A percentile compares a stretch with the other conserved stretches of the same genome.
Evolutionary conservation across 768 basidiomycete genomes (phyloP).

Genomic region (Leccinum subgranulosum): DNA sequence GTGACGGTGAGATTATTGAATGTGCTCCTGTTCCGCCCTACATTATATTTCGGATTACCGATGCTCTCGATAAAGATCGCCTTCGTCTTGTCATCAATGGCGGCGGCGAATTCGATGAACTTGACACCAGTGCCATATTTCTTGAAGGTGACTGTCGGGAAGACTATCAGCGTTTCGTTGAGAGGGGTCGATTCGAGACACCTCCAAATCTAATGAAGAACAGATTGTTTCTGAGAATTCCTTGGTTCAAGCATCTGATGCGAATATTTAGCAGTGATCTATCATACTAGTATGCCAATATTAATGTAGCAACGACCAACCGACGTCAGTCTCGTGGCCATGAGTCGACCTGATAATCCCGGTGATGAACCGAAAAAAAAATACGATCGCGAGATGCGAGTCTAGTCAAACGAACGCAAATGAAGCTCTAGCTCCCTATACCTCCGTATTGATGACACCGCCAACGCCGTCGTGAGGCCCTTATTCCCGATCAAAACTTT

Average conservation of each 20-base stretch:
- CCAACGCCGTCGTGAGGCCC: slow-evolving; percentile 22
- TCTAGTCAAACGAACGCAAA: slow-evolving; percentile 14
- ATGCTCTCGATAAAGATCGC: no score
- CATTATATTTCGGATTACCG: no score
- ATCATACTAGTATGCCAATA: not conserved
- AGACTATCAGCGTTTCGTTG: no score
- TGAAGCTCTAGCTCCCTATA: slow-evolving; percentile 11
- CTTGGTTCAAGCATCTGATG: not conserved
- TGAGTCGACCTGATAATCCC: not conserved
- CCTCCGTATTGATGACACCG: slow-evolving; percentile 14
- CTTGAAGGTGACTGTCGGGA: no score
- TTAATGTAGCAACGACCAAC: not conserved
- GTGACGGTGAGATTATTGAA: no score
- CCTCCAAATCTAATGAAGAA: no score
- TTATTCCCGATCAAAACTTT: slow-evolving; percentile 13
- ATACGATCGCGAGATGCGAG: not conserved
- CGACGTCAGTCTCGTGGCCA: not conserved
- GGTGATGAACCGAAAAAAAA: not conserved
- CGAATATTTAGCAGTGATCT: not conserved
- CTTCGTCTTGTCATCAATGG: no score
- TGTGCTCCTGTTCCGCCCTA: no score
- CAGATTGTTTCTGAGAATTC: not conserved
- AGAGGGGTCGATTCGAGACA: no score
- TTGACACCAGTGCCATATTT: no score
- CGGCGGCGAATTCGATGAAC: no score